Base-by-base conservation (phyloP, 805 yeast species). In the Candida bentonensis region DNA sequence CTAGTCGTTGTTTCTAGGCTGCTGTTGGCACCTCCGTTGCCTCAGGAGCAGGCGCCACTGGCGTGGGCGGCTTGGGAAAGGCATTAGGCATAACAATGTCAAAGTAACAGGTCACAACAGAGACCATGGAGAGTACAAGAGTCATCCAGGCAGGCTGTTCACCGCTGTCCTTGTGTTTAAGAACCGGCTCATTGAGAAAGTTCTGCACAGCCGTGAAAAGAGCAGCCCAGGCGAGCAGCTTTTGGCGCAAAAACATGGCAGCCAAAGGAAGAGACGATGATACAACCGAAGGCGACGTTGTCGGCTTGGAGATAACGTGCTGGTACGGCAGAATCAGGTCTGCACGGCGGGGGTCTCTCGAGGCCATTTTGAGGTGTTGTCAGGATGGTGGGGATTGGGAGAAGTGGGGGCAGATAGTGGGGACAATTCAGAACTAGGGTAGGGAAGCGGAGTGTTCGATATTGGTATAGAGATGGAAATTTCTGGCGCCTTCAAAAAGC, bases 181-280 rank as follows among this genome's bases (percentile, higher is more conserved):
- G 46, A 17, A 27, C 40, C 21, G 64, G 61, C 49, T 62, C 62
- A 47, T 55, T 55, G 40, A 63, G 53, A 45, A 45, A 60, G 21
- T 51, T 44, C 44, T 61, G 65, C 22, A 62, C 40, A 27, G 64
- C 55, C 7, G 62, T 49, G 50, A 63, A 63, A 39, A 63, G 41
- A 21, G 65, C 60, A 22, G 61, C 52, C 67, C 67, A 63, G 17
- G 62, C 52, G 46, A 63, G 49, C 44, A 61, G 43, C 52, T 59
- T 58, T 46, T 64, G 60, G 43, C 61, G 48, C 53, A 63, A 46
- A 45, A 63, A 61, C 63, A 63, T 63, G 44, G 65, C 67, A 15
- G 60, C 61, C 53, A 63, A 51, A 17, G 67, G 67, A 49, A 63
- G 46, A 5, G 62, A 47, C 47, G 49, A 50, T 44, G 58, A 45